Percentiles rank a stretch among this genome's conserved stretches.
These are phyloP conservation scores for Prunus mongolica DNA, from an alignment of 306 rosid genomes.

Conservation along the genomic window DNA sequence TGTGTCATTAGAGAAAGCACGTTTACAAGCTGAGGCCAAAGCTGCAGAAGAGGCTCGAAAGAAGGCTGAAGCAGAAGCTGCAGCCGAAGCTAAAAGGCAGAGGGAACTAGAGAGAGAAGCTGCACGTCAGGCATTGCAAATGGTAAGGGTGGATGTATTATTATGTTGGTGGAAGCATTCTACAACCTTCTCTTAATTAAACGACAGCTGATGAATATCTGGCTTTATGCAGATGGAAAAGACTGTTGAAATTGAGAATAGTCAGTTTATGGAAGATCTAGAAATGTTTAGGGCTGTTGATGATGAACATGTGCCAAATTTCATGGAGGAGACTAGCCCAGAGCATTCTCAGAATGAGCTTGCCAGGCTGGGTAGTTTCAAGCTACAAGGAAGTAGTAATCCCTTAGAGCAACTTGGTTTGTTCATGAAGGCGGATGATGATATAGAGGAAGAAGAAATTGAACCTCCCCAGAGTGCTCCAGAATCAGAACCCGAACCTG, in stretches of 20 bases:
- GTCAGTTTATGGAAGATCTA: slow-evolving; percentile 77
- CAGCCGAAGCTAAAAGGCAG: slow-evolving; percentile 70
- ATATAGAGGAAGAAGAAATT: slow-evolving; percentile 67
- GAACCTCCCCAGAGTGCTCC: slow-evolving; percentile 28
- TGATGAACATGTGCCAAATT: slow-evolving; percentile 46
- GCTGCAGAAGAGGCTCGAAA: slow-evolving; percentile 91
- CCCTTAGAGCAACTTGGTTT: slow-evolving; percentile 77
- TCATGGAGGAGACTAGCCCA: slow-evolving; percentile 49
- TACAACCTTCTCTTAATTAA: neutral
- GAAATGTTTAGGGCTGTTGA: slow-evolving; percentile 66
- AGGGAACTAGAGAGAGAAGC: slow-evolving; percentile 94
- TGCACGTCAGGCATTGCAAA: slow-evolving; percentile 81
- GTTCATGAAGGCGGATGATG: slow-evolving; percentile 78
- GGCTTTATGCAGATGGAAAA: slow-evolving; percentile 64
- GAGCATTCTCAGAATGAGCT: slow-evolving; percentile 46
- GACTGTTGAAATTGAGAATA: slow-evolving; percentile 80
- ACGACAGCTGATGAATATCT: slow-evolving; percentile 13
- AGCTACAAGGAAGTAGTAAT: slow-evolving; percentile 58
- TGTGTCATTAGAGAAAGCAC: slow-evolving; percentile 69
- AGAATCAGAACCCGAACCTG: slow-evolving; percentile 13
- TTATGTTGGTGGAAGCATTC: neutral
- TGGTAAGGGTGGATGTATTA: slow-evolving; percentile 35
- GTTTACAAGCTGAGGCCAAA: slow-evolving; percentile 86
- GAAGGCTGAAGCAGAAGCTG: slow-evolving; percentile 79
- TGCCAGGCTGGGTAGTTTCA: slow-evolving; percentile 48